Conservation (phyloP, 495 filamentous ascomycete species). For the Chaetomium cochliodes region DNA sequence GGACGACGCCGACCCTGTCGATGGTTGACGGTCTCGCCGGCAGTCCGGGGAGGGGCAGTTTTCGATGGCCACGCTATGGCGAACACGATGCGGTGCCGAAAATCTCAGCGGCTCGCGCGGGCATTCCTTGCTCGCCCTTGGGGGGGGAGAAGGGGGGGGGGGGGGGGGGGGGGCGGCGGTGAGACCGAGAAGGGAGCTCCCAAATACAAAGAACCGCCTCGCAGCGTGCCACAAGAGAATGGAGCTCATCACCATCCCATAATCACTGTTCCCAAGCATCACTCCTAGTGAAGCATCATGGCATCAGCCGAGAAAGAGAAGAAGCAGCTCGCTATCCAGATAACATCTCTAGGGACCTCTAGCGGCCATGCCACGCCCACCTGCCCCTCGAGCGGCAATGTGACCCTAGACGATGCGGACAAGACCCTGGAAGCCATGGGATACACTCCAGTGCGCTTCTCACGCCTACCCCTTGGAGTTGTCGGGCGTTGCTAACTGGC, state of each 20-base stretch:
- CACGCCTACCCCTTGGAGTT: neutral
- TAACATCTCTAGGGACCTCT: neutral
- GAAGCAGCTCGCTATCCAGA: neutral
- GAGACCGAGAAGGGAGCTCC: neutral
- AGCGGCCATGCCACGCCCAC: constrained; percentile 12
- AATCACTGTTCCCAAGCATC: neutral
- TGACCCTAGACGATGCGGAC: constrained; percentile 32
- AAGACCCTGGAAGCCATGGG: constrained; percentile 38
- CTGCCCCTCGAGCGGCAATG: constrained; percentile 15
- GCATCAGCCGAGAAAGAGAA: neutral
- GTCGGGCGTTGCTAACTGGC: neutral
- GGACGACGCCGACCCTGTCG: neutral
- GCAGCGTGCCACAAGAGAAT: too few species aligned
- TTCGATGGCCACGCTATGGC: neutral
- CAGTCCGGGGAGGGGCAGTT: neutral
- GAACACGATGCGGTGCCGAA: neutral
- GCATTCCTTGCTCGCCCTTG: neutral
- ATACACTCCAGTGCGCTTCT: constrained; percentile 34
- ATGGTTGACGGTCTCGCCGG: neutral
- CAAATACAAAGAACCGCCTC: neutral
- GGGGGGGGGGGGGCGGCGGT: neutral
- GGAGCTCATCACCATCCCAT: neutral
- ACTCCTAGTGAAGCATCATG: neutral
- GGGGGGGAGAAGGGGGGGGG: too few species aligned
- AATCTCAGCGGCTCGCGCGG: neutral